These are phyloP conservation scores for Mediolabrus comicus DNA, from an alignment of 108 stramenopile species.

Conservation along the genomic window DNA sequence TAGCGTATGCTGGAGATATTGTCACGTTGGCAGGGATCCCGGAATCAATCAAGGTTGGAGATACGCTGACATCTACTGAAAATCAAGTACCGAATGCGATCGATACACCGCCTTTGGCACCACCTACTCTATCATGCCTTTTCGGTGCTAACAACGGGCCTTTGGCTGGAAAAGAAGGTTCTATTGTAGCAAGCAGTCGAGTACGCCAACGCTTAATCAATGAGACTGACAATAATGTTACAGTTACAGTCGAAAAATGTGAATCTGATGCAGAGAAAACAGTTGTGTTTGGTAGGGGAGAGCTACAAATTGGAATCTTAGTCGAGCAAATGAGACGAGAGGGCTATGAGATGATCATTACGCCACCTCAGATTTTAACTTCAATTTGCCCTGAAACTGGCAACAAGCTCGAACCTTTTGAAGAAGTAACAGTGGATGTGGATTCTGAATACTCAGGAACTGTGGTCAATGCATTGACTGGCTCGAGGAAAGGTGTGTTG, in stretches of 20 bases:
- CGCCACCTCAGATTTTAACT: conserved; percentile 92
- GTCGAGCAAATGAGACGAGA: conserved; percentile 98
- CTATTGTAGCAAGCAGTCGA: conserved; percentile 81
- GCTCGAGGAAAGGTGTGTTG: conserved; percentile 91
- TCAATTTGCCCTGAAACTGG: conserved; percentile 64
- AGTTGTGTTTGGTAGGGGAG: conserved; percentile 72
- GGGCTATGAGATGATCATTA: conserved; percentile 94
- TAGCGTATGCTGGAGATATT: conserved; percentile 93
- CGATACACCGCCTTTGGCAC: conserved; percentile 88
- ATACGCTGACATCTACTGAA: conserved; percentile 82
- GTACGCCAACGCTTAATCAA: conserved; percentile 85
- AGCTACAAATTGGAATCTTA: conserved; percentile 95
- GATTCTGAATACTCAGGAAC: conserved; percentile 84
- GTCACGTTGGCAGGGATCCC: conserved; percentile 93
- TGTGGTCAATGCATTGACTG: conserved; percentile 87
- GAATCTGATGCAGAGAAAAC: conserved; percentile 73
- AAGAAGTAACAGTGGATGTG: conserved; percentile 94
- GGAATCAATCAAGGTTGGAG: conserved; percentile 81
- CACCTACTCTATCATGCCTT: conserved; percentile 94
- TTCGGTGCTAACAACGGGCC: conserved; percentile 98
- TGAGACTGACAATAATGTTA: conserved; percentile 96
- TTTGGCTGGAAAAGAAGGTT: conserved; percentile 92
- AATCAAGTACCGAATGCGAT: conserved; percentile 58
- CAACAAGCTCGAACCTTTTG: conserved; percentile 88
- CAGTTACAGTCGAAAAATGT: conserved; percentile 70